Evolutionary conservation across 768 basidiomycete genomes (phyloP), one percentile per base, ranked within the genome.

Genomic region (Phylloporus rhodoxanthus): DNA sequence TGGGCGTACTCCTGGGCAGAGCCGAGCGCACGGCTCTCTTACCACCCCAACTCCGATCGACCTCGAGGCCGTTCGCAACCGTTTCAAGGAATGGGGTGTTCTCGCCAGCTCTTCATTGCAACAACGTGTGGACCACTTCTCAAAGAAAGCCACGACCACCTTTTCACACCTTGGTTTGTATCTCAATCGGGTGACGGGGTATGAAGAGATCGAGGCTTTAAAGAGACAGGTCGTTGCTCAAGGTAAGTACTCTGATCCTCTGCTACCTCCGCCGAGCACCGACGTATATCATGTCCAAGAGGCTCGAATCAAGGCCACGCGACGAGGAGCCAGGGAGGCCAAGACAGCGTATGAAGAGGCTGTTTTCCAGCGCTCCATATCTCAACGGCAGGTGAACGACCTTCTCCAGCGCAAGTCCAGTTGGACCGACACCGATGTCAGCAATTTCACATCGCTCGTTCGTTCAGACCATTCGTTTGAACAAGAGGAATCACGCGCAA

Each of bases 341-440:
- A 98, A 98, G 70, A 61, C 66, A 7, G 77, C 80, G 5, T 85
- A 94, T 60, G 87, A 90, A 49, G 69, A 76, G 48, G 89, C 93
- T 0, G 88, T 94, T n/a, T 63, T 77, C 10, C 74, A 81, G 57
- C 85, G 94, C 5, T 84, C 91, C 8, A 76, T 82, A 38, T 91
- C 91, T 4, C 95, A 99, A 65, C 82, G 89, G n/a, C 87, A 95
- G 66, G 91, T 96, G 45, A 98, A 97, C 69, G 89, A 94, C 63
- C 80, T 99, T 3, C 72, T 98, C 14, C 87, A 92, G 65, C 90
- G 96, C 51, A 98, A 98, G 72, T 86, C 86, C 1, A 73, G 68
- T n/a, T 99, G 96, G 96, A 82, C 76, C n/a, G 90, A 91, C 59
- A 62, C 73, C 50, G 96, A 98, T 66, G 90, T 99, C 38, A 68